These are phyloP conservation scores for Astragalus glycyphyllos DNA, from an alignment of 306 rosid genomes.

Conservation along the genomic window DNA sequence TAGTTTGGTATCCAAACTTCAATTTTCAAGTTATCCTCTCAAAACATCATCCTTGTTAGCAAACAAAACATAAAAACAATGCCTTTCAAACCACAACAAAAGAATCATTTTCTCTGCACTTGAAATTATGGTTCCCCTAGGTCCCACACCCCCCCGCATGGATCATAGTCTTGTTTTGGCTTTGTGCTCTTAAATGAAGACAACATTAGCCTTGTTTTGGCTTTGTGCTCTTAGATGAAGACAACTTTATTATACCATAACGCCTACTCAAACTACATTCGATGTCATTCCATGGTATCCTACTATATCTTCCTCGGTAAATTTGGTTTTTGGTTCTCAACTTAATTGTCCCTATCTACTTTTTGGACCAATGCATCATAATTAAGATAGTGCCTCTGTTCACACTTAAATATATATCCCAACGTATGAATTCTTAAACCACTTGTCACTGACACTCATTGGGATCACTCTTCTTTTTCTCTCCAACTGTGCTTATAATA, in stretches of 20 bases:
- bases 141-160: background rate
- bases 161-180: background rate
- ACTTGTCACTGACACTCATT: slow-evolving; percentile 53
- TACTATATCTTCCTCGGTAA: background rate
- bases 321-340: background rate
- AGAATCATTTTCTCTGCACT: background rate
- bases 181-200: slow-evolving; percentile 9
- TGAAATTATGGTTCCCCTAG: background rate
- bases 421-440: slow-evolving; percentile 20
- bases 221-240: no score
- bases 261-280: background rate
- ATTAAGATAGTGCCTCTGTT: background rate
- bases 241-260: slow-evolving; percentile 7
- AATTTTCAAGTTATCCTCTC: background rate
- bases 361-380: background rate
- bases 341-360: background rate
- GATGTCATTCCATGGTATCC: background rate
- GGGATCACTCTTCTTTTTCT: slow-evolving; percentile 4
- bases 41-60: background rate
- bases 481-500: background rate
- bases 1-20: no score
- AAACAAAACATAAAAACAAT: background rate
- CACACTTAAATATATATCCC: slow-evolving; percentile 46
- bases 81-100: background rate
- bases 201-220: no score